phyloP scores from a whole-genome alignment of 2,329 filamentous ascomycete genomes.

The Pezicula neosporulosa region DNA sequence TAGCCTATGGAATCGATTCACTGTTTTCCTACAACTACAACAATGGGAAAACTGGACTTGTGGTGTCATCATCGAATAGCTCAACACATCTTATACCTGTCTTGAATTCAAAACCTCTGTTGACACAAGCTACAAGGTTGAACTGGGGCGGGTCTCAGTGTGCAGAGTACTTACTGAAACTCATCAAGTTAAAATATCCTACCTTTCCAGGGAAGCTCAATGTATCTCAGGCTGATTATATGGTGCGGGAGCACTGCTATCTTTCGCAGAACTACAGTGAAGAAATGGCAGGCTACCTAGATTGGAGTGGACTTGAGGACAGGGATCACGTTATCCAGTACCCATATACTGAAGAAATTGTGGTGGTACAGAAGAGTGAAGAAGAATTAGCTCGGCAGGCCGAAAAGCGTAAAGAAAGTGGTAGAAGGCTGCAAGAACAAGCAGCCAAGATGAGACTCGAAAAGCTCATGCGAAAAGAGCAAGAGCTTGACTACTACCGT shows the following conservation, averaged over 20 bases:
- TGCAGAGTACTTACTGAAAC: conserved; percentile 86
- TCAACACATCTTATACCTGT: conserved; percentile 95
- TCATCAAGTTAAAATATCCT: conserved; percentile 88
- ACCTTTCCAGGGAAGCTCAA: conserved; percentile 84
- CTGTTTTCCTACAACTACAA: conserved; percentile 96
- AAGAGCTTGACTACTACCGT: conserved; percentile 92
- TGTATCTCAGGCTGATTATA: conserved; percentile 79
- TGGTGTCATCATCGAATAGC: conserved; percentile 89
- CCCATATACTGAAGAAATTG: conserved; percentile 86
- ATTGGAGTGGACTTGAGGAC: conserved; percentile 90
- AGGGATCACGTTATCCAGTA: conserved; percentile 88
- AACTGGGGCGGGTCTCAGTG: conserved; percentile 95
- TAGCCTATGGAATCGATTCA: conserved; percentile 93
- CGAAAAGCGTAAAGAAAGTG: conserved; percentile 93
- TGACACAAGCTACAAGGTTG: conserved; percentile 80
- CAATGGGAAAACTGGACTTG: conserved; percentile 74
- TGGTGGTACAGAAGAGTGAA: conserved; percentile 86
- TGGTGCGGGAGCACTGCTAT: conserved; percentile 87
- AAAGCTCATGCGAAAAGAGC: conserved; percentile 91
- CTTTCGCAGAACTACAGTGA: conserved; percentile 78
- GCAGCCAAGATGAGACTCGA: conserved; percentile 96
- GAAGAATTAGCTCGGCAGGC: conserved; percentile 88
- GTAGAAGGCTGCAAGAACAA: conserved; percentile 86
- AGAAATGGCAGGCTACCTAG: conserved; percentile 74
- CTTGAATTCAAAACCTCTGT: conserved; percentile 77